Percentiles rank a stretch among this genome's conserved stretches.
Conservation (phyloP, 371 early-diverging fungal species). For the Synchytrium microbalum region DNA sequence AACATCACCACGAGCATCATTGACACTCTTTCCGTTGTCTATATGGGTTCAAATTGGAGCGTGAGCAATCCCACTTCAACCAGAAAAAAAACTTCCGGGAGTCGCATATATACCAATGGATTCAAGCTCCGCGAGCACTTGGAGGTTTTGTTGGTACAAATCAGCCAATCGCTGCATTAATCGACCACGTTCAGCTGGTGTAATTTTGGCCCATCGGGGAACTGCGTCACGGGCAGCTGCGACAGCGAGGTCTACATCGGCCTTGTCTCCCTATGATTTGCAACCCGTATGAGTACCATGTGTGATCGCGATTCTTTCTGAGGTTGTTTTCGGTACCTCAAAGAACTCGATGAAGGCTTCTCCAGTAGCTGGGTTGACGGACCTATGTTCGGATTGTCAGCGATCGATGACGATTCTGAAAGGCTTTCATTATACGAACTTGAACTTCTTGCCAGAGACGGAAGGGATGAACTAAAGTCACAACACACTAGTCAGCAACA, state of each 20-base stretch:
- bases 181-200: constrained; percentile 20
- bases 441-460: too few relatives aligned
- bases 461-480: too few relatives aligned
- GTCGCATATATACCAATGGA: too few relatives aligned
- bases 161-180: constrained; percentile 60
- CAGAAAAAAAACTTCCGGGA: too few relatives aligned
- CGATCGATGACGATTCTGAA: too few relatives aligned
- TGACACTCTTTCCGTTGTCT: constrained; percentile 81
- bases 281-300: constrained; percentile 2
- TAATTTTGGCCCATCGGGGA: constrained; percentile 17
- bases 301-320: neutral
- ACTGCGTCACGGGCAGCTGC: constrained; percentile 61
- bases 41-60: too few relatives aligned
- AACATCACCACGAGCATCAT: constrained; percentile 35
- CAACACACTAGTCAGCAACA: too few relatives aligned
- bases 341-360: constrained; percentile 55
- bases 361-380: constrained; percentile 66
- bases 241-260: constrained; percentile 42
- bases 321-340: too few relatives aligned
- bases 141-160: constrained; percentile 59
- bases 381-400: too few relatives aligned
- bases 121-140: constrained; percentile 70
- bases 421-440: too few relatives aligned
- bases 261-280: constrained; percentile 2
- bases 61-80: too few relatives aligned